A percentile compares a stretch with the other conserved stretches of the same genome.
Conservation (phyloP, 2,329 filamentous ascomycete genomes). For the Verticillium alfalfae region DNA sequence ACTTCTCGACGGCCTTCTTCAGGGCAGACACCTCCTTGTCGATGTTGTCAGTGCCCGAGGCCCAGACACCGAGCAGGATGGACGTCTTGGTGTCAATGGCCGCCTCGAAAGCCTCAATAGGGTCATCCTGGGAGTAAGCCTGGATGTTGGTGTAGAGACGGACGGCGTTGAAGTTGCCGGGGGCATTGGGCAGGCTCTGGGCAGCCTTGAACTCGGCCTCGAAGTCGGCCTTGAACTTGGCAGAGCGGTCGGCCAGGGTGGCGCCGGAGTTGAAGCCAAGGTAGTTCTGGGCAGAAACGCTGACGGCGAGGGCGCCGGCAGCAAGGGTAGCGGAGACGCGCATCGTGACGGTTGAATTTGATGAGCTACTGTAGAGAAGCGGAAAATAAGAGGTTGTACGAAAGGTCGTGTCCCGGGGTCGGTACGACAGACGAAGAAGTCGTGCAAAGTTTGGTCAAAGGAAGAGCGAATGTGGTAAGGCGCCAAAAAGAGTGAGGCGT, state of each 20-base stretch:
- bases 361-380: background rate
- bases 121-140: slow-evolving; percentile 63
- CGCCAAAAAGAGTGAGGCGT: background rate
- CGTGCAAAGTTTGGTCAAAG: background rate
- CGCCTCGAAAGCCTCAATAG: slow-evolving; percentile 74
- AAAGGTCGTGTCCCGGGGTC: background rate
- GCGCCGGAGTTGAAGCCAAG: slow-evolving; percentile 49
- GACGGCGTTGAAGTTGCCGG: slow-evolving; percentile 51
- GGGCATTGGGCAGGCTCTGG: slow-evolving; percentile 34
- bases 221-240: slow-evolving; percentile 48
- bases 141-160: slow-evolving; percentile 66
- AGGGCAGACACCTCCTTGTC: slow-evolving; percentile 56
- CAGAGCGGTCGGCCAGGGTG: slow-evolving; percentile 37
- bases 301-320: slow-evolving; percentile 31
- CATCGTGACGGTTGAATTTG: slow-evolving; percentile 23
- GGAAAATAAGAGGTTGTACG: background rate
- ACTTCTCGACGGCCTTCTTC: slow-evolving; percentile 45
- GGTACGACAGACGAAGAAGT: background rate
- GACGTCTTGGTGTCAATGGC: slow-evolving; percentile 55
- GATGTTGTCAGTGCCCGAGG: slow-evolving; percentile 48
- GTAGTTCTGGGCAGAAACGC: slow-evolving; percentile 38
- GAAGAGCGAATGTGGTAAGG: background rate
- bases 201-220: slow-evolving; percentile 38
- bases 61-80: slow-evolving; percentile 62
- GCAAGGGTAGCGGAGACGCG: slow-evolving; percentile 30